Conservation (phyloP, 1,284 basidiomycete genomes). For the Grifola frondosa region DNA sequence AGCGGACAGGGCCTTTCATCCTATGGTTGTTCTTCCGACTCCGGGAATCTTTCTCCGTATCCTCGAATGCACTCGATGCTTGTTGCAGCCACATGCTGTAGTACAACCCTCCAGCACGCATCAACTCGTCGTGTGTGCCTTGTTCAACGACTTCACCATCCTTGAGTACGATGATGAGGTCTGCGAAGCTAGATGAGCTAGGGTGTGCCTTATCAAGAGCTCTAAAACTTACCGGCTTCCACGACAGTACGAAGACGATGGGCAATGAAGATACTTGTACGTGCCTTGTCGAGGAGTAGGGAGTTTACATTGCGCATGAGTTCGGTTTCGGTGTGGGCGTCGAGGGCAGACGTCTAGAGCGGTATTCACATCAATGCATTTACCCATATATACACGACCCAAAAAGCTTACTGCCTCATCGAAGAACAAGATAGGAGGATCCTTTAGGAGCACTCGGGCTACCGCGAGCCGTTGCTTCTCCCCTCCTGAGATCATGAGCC, state of each 20-base stretch:
- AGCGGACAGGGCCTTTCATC: no score
- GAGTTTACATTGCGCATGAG: slow-evolving; percentile 93
- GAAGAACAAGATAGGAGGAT: slow-evolving; percentile 95
- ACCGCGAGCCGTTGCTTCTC: slow-evolving; percentile 97
- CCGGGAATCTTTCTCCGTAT: no score
- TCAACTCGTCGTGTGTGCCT: slow-evolving; percentile 87
- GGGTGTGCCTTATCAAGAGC: slow-evolving; percentile 8
- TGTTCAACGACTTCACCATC: slow-evolving; percentile 87
- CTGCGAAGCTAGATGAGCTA: slow-evolving; percentile 34
- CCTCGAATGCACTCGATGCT: slow-evolving; percentile 34
- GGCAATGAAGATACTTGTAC: slow-evolving; percentile 95
- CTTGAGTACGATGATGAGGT: slow-evolving; percentile 87
- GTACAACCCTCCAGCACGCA: slow-evolving; percentile 76
- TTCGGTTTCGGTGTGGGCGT: slow-evolving; percentile 92
- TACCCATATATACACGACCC: neutral
- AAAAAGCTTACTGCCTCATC: slow-evolving; percentile 83
- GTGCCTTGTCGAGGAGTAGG: slow-evolving; percentile 70
- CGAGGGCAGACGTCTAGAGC: slow-evolving; percentile 85
- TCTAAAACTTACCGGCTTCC: slow-evolving; percentile 65
- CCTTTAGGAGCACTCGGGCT: slow-evolving; percentile 89
- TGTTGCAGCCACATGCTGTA: slow-evolving; percentile 87
- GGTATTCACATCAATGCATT: neutral
- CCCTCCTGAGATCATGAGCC: slow-evolving; percentile 96
- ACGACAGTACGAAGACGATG: slow-evolving; percentile 90
- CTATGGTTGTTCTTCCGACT: no score